Base-by-base conservation (phyloP, 2,329 filamentous ascomycete species). In the Penicillium sp. region DNA sequence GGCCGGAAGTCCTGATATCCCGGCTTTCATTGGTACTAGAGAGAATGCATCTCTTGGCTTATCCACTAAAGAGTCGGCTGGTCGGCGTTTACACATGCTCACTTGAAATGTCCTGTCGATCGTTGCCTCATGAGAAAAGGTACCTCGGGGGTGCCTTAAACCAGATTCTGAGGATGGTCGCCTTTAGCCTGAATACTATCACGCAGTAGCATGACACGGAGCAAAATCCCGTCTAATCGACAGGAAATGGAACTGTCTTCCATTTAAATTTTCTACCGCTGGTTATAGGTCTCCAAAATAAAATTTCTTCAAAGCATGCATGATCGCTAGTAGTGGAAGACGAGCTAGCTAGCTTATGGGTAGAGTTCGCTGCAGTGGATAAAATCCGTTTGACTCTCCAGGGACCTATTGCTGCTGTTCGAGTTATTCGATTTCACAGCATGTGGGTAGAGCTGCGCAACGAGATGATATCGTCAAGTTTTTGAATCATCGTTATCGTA, bases 51-150 rank as follows among this genome's bases (percentile, higher is more conserved):
- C 8, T 13, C 21, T 23, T 29, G 11, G 34, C 21, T 9, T 29
- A n/a, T n/a, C 18, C 13, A 11, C 16, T 10, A 23, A 18, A 28
- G 5, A n/a, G 19, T 26, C 23, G 29, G 7, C 16, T 44, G 44
- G 21, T 40, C 28, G 29, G 31, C 23, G 24, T 29, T 13, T 24
- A 34, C 19, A n/a, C 44, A 33, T 19, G 19, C n/a, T 16, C 24
- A 34, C 26, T 26, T 19, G 37, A 42, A 46, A 23, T 21, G 2
- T 37, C 6, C 11, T 48, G 43, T 37, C 26, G 49, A 58, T 56
- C 53, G 10, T 42, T 58, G 34, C 49, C 46, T 8, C 14, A 31
- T 45, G 34, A 14, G 33, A 48, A 3, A 21, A 33, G n/a, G 19
- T 40, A 6, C 26, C 16, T 28, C 13, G 18, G 37, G n/a, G 23